These are phyloP conservation scores for Harringtonia aguacate DNA, from an alignment of 2,329 filamentous ascomycete species.

Conservation along the genomic window DNA sequence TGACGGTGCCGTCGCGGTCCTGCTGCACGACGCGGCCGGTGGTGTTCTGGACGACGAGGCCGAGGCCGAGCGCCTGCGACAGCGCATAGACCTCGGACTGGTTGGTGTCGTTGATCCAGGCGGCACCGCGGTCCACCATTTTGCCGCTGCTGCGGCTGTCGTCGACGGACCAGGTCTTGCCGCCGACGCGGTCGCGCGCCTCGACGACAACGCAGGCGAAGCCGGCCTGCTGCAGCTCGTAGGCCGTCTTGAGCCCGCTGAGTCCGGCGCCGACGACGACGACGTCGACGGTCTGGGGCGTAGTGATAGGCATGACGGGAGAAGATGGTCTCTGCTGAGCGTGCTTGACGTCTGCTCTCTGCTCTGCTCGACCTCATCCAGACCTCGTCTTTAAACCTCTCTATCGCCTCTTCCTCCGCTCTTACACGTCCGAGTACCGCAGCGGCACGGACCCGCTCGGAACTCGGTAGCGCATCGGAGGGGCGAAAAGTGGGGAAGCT, in stretches of 20 bases:
- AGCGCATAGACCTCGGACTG: constrained; percentile 2
- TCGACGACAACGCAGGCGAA: neutral
- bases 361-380: no score
- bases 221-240: neutral
- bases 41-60: neutral
- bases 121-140: constrained; percentile 5
- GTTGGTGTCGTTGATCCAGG: constrained; percentile 11
- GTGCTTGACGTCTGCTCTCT: neutral
- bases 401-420: no score
- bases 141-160: neutral
- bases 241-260: neutral
- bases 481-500: no score
- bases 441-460: no score
- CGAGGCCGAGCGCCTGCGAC: neutral
- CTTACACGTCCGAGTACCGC: no score
- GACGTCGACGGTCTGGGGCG: neutral
- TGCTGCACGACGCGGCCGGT: neutral
- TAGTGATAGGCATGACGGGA: no score
- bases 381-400: no score
- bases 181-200: constrained; percentile 1
- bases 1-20: neutral
- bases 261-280: neutral
- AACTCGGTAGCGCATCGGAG: no score
- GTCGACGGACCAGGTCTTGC: constrained; percentile 1
- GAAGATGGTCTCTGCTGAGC: neutral